Evolutionary conservation across 441 rosid species (phyloP).

Genomic region (Corymbia calophylla): DNA sequence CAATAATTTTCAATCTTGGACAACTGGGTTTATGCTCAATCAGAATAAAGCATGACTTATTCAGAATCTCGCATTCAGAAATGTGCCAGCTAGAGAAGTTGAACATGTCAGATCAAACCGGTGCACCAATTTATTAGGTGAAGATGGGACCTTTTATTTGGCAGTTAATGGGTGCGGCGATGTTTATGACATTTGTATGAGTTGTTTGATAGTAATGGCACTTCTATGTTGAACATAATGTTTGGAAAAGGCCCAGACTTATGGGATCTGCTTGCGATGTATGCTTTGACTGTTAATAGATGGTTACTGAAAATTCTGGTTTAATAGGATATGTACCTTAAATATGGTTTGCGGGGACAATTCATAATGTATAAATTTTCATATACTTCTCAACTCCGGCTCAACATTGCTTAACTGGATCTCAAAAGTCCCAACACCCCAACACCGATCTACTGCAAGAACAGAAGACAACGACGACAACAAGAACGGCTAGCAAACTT

Average conservation of each 20-base stretch:
- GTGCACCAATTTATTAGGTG: background rate
- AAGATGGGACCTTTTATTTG: background rate
- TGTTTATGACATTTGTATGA: background rate
- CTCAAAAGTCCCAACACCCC: background rate
- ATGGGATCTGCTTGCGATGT: background rate
- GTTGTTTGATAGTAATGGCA: background rate
- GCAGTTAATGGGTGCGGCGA: background rate
- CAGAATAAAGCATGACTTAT: background rate
- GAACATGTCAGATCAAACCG: background rate
- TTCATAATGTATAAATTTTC: background rate
- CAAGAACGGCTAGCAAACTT: background rate
- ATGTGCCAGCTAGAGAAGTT: background rate
- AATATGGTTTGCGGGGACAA: background rate
- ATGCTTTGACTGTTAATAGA: background rate
- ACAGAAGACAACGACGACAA: background rate
- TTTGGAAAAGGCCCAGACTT: background rate
- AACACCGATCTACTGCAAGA: background rate
- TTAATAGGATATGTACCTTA: background rate
- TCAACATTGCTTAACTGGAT: background rate
- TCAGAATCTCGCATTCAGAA: background rate
- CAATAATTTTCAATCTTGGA: accelerated
- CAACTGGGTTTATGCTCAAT: background rate
- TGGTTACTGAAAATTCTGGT: background rate
- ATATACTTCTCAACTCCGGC: too few relatives aligned
- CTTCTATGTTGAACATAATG: background rate